phyloP scores from a whole-genome alignment of 1,284 basidiomycete genomes.

The Tilletia horrida region DNA sequence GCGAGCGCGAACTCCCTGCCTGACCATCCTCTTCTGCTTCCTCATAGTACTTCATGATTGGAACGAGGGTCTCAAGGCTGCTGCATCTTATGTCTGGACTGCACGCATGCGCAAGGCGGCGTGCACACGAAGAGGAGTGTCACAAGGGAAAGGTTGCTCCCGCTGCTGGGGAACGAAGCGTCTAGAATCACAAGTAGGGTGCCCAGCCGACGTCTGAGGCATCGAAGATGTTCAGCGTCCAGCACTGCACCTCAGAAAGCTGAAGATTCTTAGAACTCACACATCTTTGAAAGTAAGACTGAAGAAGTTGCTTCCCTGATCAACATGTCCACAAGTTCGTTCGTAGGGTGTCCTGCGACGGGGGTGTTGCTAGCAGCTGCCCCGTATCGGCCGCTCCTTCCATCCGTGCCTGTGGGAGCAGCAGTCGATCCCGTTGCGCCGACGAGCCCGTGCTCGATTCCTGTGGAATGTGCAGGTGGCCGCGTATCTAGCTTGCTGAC shows the following conservation, averaged over 20 bases:
- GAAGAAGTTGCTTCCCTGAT: conserved; percentile 50
- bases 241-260: not conserved
- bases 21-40: too few relatives aligned
- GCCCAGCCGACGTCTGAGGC: conserved; percentile 20
- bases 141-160: too few relatives aligned
- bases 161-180: too few relatives aligned
- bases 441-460: not conserved
- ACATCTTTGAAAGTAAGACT: conserved; percentile 48
- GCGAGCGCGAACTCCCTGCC: too few relatives aligned
- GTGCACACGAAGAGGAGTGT: too few relatives aligned
- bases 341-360: conserved; percentile 38
- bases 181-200: conserved; percentile 16
- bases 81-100: too few relatives aligned
- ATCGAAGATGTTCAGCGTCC: not conserved
- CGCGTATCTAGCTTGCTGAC: conserved; percentile 36
- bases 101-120: too few relatives aligned
- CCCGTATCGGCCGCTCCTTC: not conserved
- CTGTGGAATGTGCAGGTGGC: conserved; percentile 20
- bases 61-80: too few relatives aligned
- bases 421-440: not conserved
- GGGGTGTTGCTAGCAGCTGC: conserved; percentile 17
- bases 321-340: conserved; percentile 51
- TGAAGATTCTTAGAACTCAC: conserved; percentile 22
- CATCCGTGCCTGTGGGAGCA: not conserved
- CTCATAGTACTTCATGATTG: too few relatives aligned